A percentile compares a stretch with the other conserved stretches of the same genome.
These are phyloP conservation scores for Sideroxylon spinosum DNA, from an alignment of 179 eudicot genomes.

Conservation along the genomic window DNA sequence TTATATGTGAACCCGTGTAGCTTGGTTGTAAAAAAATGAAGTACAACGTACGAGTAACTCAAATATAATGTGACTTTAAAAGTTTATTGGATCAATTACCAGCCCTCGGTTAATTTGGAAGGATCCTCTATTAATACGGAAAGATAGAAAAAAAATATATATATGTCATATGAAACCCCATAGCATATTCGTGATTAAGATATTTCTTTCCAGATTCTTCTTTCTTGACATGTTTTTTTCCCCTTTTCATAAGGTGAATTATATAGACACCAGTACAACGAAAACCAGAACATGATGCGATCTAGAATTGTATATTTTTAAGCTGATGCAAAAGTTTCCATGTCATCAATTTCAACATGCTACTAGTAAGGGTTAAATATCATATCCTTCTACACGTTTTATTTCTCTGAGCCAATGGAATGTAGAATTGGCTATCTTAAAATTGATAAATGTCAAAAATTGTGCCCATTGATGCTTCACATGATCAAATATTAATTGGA, in stretches of 20 bases:
- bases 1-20: background rate
- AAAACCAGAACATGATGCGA: background rate
- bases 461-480: background rate
- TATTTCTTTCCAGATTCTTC: background rate
- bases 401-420: background rate
- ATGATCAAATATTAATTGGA: background rate
- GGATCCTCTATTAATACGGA: background rate
- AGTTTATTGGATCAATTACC: background rate
- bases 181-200: too few relatives aligned
- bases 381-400: background rate
- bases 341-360: background rate
- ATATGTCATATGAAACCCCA: too few relatives aligned
- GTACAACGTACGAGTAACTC: background rate
- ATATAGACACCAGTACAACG: background rate
- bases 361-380: background rate
- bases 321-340: background rate
- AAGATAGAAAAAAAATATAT: background rate
- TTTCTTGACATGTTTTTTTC: background rate
- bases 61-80: background rate
- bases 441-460: background rate
- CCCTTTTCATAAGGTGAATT: background rate
- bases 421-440: background rate
- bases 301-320: background rate
- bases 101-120: background rate
- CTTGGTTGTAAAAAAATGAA: background rate